Evolutionary conservation across 2,329 filamentous ascomycete species (phyloP), one percentile per base, ranked within the genome.

Genomic region (Cladosporium austrohemisphaericum): DNA sequence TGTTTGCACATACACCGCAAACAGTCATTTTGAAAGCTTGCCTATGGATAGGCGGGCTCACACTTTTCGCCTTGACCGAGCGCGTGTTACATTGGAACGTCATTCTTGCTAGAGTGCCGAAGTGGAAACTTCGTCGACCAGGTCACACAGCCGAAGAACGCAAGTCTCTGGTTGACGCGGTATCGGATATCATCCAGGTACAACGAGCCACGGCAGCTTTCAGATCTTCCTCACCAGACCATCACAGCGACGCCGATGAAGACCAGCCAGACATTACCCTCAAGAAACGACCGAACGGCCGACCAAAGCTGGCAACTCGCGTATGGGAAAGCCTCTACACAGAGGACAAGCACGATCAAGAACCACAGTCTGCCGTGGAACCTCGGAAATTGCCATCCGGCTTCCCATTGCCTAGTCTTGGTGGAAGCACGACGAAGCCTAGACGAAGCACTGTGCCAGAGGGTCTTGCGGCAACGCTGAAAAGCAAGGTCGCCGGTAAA

Each of bases 51-150:
- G 74, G 92, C n/a, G 90, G 91, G 1, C 67, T 96, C 23, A 78
- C 81, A 37, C 68, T 95, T 13, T 81, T 95, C 46, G 70, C 92
- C 3, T 72, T 80, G 5, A 94, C 89, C 63, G 80, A 81, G 23
- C 77, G 83, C 23, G 80, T 93, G 10, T 80, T 97, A 28, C 79
- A 78, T 59, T 94, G 88, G 86, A 90, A 88, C 37, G 85, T 97
- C 46, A 79, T 85, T 20, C 72, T 98, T 53, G 91, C 92, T 43
- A 79, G 92, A 50, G 88, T 97, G 14, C 93, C 93, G 2, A 89
- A 83, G 59, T 96, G 92, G 89, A 86, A 91, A 35, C 91, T 97
- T 60, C 79, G 82, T 58, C 80, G 83, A 49, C 71, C 76, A 10
- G 71, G 71, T 3, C 67, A 70, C 22, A 64, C 71, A 16, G 67